Conservation (phyloP, 495 filamentous ascomycete species). For the Tricharina praecox region DNA sequence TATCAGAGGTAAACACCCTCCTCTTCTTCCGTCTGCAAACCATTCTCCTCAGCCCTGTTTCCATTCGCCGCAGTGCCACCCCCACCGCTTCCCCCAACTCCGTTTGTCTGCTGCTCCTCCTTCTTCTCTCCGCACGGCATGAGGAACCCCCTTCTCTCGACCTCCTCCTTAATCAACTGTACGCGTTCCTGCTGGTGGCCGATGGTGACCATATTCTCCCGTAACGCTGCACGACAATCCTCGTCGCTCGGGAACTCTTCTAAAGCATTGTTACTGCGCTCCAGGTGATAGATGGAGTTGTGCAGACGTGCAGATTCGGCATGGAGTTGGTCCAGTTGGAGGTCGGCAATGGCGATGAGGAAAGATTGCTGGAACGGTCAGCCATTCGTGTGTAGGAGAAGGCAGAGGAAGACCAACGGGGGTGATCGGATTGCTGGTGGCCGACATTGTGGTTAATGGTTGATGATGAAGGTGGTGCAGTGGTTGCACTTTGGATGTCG, state of each 20-base stretch:
- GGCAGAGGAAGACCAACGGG: background rate
- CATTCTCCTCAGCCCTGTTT: constrained; percentile 10
- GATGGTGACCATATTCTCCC: constrained; percentile 47
- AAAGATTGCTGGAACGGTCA: constrained; percentile 27
- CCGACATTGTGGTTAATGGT: background rate
- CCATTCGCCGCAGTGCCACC: constrained; percentile 10
- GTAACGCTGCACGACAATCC: constrained; percentile 34
- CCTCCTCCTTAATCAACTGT: constrained; percentile 39
- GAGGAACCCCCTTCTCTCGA: constrained; percentile 43
- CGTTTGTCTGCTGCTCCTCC: constrained; percentile 4
- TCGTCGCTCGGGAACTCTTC: constrained; percentile 35
- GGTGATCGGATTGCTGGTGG: constrained; percentile 1
- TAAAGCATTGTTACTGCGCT: constrained; percentile 41
- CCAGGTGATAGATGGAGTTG: constrained; percentile 49
- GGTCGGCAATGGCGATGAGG: constrained; percentile 41
- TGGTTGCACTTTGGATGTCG: background rate
- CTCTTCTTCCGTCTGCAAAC: constrained; percentile 21
- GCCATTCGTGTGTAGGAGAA: background rate
- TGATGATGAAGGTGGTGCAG: background rate
- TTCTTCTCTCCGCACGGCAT: constrained; percentile 33
- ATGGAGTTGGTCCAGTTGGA: constrained; percentile 45
- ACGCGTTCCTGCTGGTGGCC: constrained; percentile 42
- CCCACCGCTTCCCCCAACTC: constrained; percentile 3
- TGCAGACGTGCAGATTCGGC: constrained; percentile 49
- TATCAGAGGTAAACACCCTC: constrained; percentile 37